Percentiles rank a stretch among this genome's conserved stretches.
Conservation (phyloP, 306 rosid species). For the Gillenia trifoliata region DNA sequence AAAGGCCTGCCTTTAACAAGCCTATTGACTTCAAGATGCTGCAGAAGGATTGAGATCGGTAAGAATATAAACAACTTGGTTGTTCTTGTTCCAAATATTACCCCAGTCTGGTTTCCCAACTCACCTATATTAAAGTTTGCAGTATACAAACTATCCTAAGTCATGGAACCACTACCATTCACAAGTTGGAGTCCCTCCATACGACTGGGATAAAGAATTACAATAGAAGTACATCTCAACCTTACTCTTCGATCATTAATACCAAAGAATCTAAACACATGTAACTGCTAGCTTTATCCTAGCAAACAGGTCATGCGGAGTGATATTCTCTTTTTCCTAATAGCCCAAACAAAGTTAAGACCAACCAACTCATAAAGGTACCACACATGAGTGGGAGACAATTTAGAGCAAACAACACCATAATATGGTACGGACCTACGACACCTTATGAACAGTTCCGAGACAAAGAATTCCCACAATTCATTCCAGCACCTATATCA, state of each 20-base stretch:
- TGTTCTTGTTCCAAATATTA: neutral
- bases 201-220: slow-evolving; percentile 6
- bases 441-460: neutral
- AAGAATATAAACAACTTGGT: slow-evolving; percentile 2
- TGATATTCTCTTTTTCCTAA: neutral
- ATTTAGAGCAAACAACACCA: neutral
- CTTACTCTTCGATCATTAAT: slow-evolving; percentile 2
- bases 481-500: neutral
- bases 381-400: neutral
- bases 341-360: neutral
- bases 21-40: slow-evolving; percentile 94
- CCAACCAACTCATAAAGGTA: neutral
- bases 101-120: neutral
- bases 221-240: slow-evolving; percentile 4
- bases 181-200: neutral
- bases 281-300: neutral
- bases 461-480: neutral
- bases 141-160: neutral
- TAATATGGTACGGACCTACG: neutral
- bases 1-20: slow-evolving; percentile 95
- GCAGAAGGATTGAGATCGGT: slow-evolving; percentile 13
- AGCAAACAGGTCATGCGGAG: neutral
- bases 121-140: neutral
- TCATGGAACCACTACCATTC: slow-evolving; percentile 3
- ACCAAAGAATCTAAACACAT: neutral